Evolutionary conservation across 1,284 basidiomycete genomes (phyloP), one percentile per base, ranked within the genome.

Genomic region (Heterobasidion annosum): DNA sequence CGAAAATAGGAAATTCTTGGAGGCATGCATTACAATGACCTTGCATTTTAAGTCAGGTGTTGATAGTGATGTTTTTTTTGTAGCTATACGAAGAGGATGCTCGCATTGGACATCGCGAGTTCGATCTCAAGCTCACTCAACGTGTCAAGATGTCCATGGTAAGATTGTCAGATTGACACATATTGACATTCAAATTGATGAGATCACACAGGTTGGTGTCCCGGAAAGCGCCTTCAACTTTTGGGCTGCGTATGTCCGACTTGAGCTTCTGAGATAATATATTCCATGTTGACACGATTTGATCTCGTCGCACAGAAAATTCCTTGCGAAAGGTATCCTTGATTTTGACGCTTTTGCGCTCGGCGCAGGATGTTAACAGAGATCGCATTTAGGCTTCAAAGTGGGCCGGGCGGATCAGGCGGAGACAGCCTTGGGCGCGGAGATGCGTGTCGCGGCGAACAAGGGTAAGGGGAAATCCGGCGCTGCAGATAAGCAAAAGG

Each of bases 111-210:
- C 91, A 97, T 66, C 86, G 85, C 61, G 85, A 95, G 57, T 97
- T 98, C 65, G 94, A 97, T 63, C 71, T 98, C 56, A 98, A 98
- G 67, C 76, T 95, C 42, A 95, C 93, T 1, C 82, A 85, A 49
- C 75, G 92, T 54, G 95, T 98, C 55, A 99, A 98, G 72, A 99
- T 99, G 97, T 95, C 90, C 58, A 98, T 97, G 94, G 93, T 90
- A 45, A 58, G 77, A 18, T 37, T 58, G 9, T 7, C 48, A 18
- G n/a, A 34, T 46, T 16, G 1, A 18, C 13, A 16, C 8, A 10
- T 12, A 5, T 37, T 10, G 15, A 25, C 10, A 7, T 51, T 42
- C 4, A 47, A 19, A 50, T 37, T 37, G 13, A 18, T 56, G n/a
- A 32, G 37, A 8, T 10, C 50, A 33, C 42, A 7, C 56, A 91